phyloP scores from a whole-genome alignment of 805 yeast species.

The Zygoascus biomembranicola region DNA sequence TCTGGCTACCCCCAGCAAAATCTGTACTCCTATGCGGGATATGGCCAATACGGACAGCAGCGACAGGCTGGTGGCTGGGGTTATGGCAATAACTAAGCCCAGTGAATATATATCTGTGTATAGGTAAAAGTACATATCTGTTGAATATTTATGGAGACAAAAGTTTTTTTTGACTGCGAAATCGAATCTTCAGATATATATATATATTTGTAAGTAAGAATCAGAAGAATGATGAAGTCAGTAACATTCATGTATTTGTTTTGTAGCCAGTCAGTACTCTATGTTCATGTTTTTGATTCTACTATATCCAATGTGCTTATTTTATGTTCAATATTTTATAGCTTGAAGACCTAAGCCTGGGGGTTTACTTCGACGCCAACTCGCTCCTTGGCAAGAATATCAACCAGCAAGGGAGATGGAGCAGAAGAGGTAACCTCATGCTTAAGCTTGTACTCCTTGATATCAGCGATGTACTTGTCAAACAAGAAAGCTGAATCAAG shows the following conservation, averaged over 20 bases:
- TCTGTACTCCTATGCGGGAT: conserved; percentile 21
- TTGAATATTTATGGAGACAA: not conserved
- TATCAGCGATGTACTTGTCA: conserved; percentile 75
- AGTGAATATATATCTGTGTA: not conserved
- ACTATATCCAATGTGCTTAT: not conserved
- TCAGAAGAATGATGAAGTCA: not conserved
- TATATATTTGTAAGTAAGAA: not conserved
- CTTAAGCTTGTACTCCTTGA: conserved; percentile 44
- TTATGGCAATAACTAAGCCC: conserved; percentile 11
- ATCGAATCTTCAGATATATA: not conserved
- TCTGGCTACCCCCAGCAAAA: conserved; percentile 18
- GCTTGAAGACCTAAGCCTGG: conserved; percentile 13
- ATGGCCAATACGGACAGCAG: conserved; percentile 25
- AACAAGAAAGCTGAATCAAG: conserved; percentile 84
- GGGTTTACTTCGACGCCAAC: conserved; percentile 35
- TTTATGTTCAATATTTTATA: not conserved
- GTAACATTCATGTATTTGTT: not conserved
- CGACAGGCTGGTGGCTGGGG: conserved; percentile 17
- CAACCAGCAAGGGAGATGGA: conserved; percentile 33
- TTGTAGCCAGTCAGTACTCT: not conserved
- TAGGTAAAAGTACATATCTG: not conserved
- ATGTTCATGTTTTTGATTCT: not conserved
- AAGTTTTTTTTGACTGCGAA: not conserved
- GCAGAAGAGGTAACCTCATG: conserved; percentile 33
- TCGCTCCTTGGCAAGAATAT: conserved; percentile 34